Base-by-base conservation (phyloP, 805 yeast species). In the Yamadazyma ubonensis region DNA sequence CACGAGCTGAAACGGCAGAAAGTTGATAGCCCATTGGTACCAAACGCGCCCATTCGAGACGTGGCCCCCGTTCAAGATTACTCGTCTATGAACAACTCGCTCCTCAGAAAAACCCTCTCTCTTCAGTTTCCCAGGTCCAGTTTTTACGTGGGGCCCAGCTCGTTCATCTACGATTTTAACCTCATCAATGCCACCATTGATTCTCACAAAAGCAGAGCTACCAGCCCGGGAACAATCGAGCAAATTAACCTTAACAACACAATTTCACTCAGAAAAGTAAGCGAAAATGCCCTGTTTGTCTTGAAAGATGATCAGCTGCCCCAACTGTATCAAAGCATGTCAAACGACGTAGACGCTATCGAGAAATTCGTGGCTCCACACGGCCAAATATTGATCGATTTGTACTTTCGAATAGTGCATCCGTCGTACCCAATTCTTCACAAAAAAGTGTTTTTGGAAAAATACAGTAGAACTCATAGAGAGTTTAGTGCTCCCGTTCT, bases 381-480 rank as follows among this genome's bases (percentile, higher is more conserved):
- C 60, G 98, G 98, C 1, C 85, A 82, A 46, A 77, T 82, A 8
- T 67, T 87, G 39, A 79, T 87, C 26, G 88, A 86, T 49, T 71
- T 88, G 10, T 89, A 88, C 54, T 89, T 89, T 62, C 76, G 89
- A 46, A 77, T 86, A 12, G 81, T 90, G 23, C 98, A 91, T 54
- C 97, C 97, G 0, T 81, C 87, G 3, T 87, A 87, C 61, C 99
- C 98, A 0, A 82, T 91, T 8, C 63, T 91, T 37, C 97, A 93
- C 61, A 91, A 89, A 54, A 80, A 84, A 52, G 96, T 91, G 5
- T 93, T 91, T 52, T 56, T 91, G 45, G 98, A 91, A 53, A 91
- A 91, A 58, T 91, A 90, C 57, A 70, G 90, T 2, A 69, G 98
- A 41, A 88, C 97, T 1, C 95, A 88, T 58, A 75, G 96, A 33